Conservation (phyloP, 2,329 filamentous ascomycete species). For the Epichloe festucae region DNA sequence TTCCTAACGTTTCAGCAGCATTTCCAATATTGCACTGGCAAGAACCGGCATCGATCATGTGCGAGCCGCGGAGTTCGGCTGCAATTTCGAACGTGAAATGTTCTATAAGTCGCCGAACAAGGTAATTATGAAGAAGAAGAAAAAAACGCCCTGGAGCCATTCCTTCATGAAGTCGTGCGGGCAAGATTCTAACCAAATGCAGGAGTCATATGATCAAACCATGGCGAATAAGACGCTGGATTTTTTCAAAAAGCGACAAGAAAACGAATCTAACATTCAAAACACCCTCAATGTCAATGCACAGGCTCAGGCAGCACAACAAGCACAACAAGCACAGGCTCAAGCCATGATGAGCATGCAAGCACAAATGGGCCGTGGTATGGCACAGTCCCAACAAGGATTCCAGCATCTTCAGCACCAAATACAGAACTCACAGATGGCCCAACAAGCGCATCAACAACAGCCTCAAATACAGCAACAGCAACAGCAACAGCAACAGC, state of each 20-base stretch:
- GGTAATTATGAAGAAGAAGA: slow-evolving; percentile 18
- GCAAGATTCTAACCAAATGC: slow-evolving; percentile 6
- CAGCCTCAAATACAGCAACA: slow-evolving; percentile 16
- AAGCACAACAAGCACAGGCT: slow-evolving; percentile 19
- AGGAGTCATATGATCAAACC: slow-evolving; percentile 38
- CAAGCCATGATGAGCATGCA: slow-evolving; percentile 42
- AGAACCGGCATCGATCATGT: slow-evolving; percentile 27
- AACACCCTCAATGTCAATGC: slow-evolving; percentile 35
- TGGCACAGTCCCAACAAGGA: slow-evolving; percentile 36
- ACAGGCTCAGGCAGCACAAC: slow-evolving; percentile 19
- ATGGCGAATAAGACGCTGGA: slow-evolving; percentile 34
- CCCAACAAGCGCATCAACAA: slow-evolving; percentile 22
- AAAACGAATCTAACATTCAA: slow-evolving; percentile 35
- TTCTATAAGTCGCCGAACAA: slow-evolving; percentile 34
- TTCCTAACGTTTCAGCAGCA: slow-evolving; percentile 21
- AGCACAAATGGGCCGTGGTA: slow-evolving; percentile 36
- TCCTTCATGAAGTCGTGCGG: neutral
- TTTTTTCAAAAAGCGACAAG: slow-evolving; percentile 36
- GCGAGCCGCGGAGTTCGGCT: slow-evolving; percentile 27
- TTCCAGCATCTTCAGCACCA: slow-evolving; percentile 47
- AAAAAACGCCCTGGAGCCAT: neutral
- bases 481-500: slow-evolving; percentile 15
- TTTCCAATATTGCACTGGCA: slow-evolving; percentile 37
- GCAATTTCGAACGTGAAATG: slow-evolving; percentile 34
- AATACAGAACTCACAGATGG: slow-evolving; percentile 42